phyloP scores from a whole-genome alignment of 768 basidiomycete species.

The Tephrocybe sp. region DNA sequence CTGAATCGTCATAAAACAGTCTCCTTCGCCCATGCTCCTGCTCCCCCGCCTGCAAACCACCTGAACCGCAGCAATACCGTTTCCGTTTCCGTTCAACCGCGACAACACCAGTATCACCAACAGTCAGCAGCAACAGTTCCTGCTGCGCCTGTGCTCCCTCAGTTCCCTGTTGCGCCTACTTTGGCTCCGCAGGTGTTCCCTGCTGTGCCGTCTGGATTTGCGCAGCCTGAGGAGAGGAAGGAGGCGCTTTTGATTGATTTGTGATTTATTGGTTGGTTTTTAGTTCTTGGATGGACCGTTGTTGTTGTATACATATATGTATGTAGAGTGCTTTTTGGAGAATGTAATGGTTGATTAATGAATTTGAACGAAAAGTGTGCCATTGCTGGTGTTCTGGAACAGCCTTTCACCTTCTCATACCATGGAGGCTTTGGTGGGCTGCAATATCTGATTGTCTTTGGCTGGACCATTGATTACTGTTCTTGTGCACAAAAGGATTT shows the following conservation, averaged over 20 bases:
- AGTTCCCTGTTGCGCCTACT: slow-evolving; percentile 67
- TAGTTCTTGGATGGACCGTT: too few species aligned
- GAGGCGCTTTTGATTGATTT: slow-evolving; percentile 56
- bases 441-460: too few species aligned
- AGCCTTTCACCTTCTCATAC: too few species aligned
- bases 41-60: slow-evolving; percentile 19
- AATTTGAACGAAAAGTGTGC: too few species aligned
- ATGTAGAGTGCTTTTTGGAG: too few species aligned
- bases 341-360: too few species aligned
- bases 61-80: slow-evolving; percentile 34
- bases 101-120: slow-evolving; percentile 23
- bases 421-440: too few species aligned
- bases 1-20: slow-evolving; percentile 33
- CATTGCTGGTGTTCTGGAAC: too few species aligned
- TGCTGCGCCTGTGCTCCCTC: slow-evolving; percentile 39
- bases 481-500: too few species aligned
- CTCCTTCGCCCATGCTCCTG: slow-evolving; percentile 19
- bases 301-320: too few species aligned
- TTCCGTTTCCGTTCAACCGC: slow-evolving; percentile 23
- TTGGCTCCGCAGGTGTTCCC: slow-evolving; percentile 51
- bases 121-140: slow-evolving; percentile 26
- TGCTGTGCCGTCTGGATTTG: slow-evolving; percentile 44
- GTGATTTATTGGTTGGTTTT: slow-evolving; percentile 22
- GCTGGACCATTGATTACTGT: too few species aligned
- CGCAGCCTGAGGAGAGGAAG: slow-evolving; percentile 65